Evolutionary conservation across 1,284 basidiomycete genomes (phyloP).

Genomic region (Microbotryum intermedium): DNA sequence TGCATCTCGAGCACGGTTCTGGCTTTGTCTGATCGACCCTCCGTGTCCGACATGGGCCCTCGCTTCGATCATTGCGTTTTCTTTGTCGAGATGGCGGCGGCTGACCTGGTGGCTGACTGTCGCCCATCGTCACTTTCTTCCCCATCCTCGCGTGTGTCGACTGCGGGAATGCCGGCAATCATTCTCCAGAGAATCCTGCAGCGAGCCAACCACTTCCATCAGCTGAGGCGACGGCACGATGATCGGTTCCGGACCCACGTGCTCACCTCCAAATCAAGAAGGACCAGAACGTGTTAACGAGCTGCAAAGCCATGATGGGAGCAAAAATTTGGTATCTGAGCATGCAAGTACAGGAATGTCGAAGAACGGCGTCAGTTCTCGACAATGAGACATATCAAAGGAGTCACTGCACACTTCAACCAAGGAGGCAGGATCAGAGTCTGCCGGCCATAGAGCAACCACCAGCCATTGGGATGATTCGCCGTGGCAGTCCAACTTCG

Average conservation of each 20-base stretch:
- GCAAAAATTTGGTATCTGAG: conserved; percentile 59
- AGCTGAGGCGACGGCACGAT: background rate
- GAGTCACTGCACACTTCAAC: conserved; percentile 34
- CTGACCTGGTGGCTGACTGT: too few species aligned
- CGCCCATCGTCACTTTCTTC: conserved; percentile 9
- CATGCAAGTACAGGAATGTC: too few species aligned
- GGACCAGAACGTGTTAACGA: conserved; percentile 63
- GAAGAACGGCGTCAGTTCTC: too few species aligned
- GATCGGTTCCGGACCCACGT: background rate
- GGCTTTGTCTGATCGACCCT: too few species aligned
- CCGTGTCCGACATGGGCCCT: conserved; percentile 1
- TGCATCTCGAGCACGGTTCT: too few species aligned
- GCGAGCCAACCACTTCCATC: background rate
- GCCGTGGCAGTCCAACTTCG: conserved; percentile 5
- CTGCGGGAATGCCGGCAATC: conserved; percentile 14
- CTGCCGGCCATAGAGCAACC: conserved; percentile 54
- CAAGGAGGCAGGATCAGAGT: conserved; percentile 66
- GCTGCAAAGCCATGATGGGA: conserved; percentile 64
- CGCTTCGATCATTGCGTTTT: conserved; percentile 19
- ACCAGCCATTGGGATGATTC: conserved; percentile 40
- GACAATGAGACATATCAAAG: background rate
- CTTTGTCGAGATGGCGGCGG: conserved; percentile 14
- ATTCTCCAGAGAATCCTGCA: conserved; percentile 30
- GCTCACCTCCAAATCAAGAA: conserved; percentile 22
- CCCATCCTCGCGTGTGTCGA: conserved; percentile 32